Evolutionary conservation across 805 yeast species (phyloP).

Genomic region (Barnettozyma vustinii): DNA sequence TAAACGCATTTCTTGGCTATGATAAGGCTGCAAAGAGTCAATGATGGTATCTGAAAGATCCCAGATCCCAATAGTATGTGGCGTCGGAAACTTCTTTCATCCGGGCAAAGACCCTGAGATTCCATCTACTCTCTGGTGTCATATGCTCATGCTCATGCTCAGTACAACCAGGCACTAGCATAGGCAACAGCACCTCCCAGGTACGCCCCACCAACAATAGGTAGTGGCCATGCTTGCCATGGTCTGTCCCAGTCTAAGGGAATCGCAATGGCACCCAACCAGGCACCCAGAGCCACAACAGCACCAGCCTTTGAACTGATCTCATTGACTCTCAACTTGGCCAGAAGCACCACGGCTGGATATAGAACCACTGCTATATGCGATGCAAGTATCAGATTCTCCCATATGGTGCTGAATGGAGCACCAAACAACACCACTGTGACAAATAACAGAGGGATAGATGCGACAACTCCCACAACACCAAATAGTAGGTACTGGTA

Average conservation of each 20-base stretch:
- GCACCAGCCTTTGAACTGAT: slow-evolving; percentile 29
- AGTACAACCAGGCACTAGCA: slow-evolving; percentile 13
- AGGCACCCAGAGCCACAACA: slow-evolving; percentile 54
- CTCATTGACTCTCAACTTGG: slow-evolving; percentile 35
- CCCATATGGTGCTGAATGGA: slow-evolving; percentile 53
- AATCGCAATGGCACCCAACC: slow-evolving; percentile 92
- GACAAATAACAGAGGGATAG: slow-evolving; percentile 14
- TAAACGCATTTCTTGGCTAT: too few relatives aligned
- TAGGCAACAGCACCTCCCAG: slow-evolving; percentile 67
- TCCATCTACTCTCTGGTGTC: too few relatives aligned
- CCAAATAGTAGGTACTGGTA: slow-evolving; percentile 6
- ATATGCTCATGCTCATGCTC: too few relatives aligned
- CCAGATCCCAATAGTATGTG: too few relatives aligned
- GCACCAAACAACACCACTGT: slow-evolving; percentile 71
- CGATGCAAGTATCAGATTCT: slow-evolving; percentile 55
- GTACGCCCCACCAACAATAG: slow-evolving; percentile 75
- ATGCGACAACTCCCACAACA: background rate
- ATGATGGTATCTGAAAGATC: too few relatives aligned
- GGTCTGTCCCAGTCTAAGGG: slow-evolving; percentile 97
- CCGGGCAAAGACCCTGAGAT: too few relatives aligned
- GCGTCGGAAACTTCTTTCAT: too few relatives aligned
- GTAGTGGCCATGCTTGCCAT: slow-evolving; percentile 96
- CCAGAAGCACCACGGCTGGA: slow-evolving; percentile 60
- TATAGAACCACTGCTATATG: slow-evolving; percentile 57
- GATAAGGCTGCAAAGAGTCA: too few relatives aligned